Percentiles rank a stretch among this genome's conserved stretches.
Evolutionary conservation across 2,329 filamentous ascomycete species (phyloP).

Genomic region (Diaporthe velutina): DNA sequence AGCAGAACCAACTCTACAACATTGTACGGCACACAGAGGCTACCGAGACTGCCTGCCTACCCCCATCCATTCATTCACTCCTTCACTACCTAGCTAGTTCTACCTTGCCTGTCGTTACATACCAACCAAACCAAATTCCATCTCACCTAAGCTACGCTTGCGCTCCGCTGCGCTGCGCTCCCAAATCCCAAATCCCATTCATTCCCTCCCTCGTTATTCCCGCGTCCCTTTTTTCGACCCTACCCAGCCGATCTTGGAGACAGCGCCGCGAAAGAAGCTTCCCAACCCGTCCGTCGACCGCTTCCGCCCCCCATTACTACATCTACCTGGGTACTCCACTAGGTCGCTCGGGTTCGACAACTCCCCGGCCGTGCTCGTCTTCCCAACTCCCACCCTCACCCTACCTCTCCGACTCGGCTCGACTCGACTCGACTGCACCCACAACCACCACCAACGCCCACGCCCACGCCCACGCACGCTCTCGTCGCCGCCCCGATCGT

Average conservation of each 20-base stretch:
- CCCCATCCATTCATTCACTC: neutral
- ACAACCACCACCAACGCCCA: neutral
- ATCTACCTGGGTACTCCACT: constrained; percentile 27
- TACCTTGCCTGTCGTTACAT: constrained; percentile 3
- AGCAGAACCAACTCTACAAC: neutral
- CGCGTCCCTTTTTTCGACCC: constrained; percentile 28
- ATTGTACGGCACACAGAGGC: neutral
- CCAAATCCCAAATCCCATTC: constrained; percentile 8
- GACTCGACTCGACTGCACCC: constrained; percentile 3
- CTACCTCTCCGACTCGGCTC: neutral
- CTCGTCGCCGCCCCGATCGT: constrained; percentile 4
- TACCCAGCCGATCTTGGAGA: constrained; percentile 5
- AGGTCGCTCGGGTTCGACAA: constrained; percentile 24
- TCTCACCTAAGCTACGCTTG: constrained; percentile 20
- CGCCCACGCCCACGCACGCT: neutral
- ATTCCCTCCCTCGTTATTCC: constrained; percentile 32
- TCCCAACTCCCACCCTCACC: neutral
- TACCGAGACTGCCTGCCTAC: constrained; percentile 19
- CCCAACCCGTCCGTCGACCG: constrained; percentile 19
- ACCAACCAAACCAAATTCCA: constrained; percentile 5
- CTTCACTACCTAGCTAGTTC: neutral
- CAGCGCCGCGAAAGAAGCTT: constrained; percentile 27
- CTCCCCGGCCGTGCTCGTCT: constrained; percentile 26
- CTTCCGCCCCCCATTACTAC: constrained; percentile 5
- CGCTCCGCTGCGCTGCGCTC: constrained; percentile 11